Percentiles rank a stretch among this genome's conserved stretches.
Conservation (phyloP, 208 protist species). For the Naegleria fowleri region DNA sequence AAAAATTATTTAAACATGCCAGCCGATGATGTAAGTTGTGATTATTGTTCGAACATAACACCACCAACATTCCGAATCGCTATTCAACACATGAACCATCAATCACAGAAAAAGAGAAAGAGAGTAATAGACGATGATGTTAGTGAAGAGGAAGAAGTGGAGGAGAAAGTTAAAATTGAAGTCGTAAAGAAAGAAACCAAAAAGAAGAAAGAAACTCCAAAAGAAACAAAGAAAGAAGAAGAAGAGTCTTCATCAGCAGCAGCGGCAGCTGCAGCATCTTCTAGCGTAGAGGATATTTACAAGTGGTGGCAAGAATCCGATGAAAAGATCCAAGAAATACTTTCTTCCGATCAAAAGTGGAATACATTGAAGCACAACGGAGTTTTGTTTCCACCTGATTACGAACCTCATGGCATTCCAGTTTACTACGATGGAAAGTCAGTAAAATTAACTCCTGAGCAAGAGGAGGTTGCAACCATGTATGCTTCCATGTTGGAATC, state of each 20-base stretch:
- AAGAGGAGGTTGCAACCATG: slow-evolving; percentile 97
- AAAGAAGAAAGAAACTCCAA: slow-evolving; percentile 32
- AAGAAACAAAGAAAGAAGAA: neutral
- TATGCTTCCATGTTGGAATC: slow-evolving; percentile 85
- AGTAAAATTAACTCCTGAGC: slow-evolving; percentile 80
- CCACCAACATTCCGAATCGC: too few species aligned
- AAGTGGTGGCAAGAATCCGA: slow-evolving; percentile 35
- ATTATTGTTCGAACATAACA: too few species aligned
- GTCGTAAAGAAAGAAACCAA: slow-evolving; percentile 28
- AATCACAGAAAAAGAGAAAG: slow-evolving; percentile 11
- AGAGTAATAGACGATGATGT: slow-evolving; percentile 23
- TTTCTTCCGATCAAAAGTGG: slow-evolving; percentile 61
- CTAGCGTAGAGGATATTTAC: slow-evolving; percentile 18
- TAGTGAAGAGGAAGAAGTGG: slow-evolving; percentile 24
- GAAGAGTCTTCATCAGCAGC: neutral
- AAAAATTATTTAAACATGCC: too few species aligned
- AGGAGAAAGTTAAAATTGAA: neutral
- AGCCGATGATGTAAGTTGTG: too few species aligned
- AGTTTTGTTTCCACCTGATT: slow-evolving; percentile 90
- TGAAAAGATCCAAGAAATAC: slow-evolving; percentile 29
- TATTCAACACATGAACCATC: too few species aligned
- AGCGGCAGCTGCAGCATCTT: slow-evolving; percentile 6
- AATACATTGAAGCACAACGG: slow-evolving; percentile 91
- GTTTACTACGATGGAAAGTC: slow-evolving; percentile 84
- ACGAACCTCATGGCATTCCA: slow-evolving; percentile 89